Conservation (phyloP, 129 eudicot genomes). For the Artemisia tridentata region DNA sequence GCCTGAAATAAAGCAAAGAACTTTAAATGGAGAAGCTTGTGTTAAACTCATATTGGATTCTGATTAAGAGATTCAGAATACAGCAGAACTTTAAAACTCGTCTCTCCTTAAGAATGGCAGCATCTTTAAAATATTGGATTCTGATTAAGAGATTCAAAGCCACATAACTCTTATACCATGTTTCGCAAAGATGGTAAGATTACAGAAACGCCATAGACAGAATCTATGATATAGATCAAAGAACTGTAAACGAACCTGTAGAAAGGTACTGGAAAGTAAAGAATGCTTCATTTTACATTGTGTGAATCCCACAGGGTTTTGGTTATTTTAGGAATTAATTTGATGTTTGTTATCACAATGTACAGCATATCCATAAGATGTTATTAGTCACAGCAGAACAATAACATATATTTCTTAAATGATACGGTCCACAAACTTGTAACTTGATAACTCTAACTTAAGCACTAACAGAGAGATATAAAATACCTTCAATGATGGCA, state of each 20-base stretch:
- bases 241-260: too few species aligned
- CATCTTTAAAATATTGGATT: not conserved
- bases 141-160: not conserved
- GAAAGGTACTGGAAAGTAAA: too few species aligned
- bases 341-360: not conserved
- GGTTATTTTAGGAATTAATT: not conserved
- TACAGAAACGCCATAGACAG: not conserved
- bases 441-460: not conserved
- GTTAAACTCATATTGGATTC: not conserved
- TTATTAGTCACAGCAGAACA: too few species aligned
- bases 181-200: not conserved
- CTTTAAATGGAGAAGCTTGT: not conserved
- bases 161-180: slow-evolving; percentile 4
- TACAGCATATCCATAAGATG: too few species aligned
- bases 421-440: too few species aligned
- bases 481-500: slow-evolving; percentile 75
- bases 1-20: slow-evolving; percentile 32
- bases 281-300: too few species aligned
- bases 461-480: not conserved
- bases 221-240: not conserved
- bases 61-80: too few species aligned
- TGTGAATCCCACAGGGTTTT: too few species aligned
- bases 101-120: not conserved
- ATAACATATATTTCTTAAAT: too few species aligned
- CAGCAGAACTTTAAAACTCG: not conserved